Evolutionary conservation across 202 grass and related monocot genomes (phyloP).

Genomic region (Brachypodium distachyon): DNA sequence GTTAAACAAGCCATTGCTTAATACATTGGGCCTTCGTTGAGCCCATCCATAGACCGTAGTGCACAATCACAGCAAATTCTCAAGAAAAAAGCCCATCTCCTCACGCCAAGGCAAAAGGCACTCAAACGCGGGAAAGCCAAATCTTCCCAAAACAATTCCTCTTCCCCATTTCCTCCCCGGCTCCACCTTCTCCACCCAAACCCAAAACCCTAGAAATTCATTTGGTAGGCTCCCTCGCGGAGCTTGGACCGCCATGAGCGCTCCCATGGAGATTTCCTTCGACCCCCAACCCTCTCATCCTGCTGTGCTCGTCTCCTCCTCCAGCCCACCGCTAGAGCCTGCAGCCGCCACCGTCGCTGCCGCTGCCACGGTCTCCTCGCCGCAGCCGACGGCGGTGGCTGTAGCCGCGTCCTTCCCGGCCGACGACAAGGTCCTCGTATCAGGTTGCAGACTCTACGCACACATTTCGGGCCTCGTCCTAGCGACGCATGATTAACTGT

Average conservation of each 20-base stretch:
- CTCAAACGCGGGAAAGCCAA: constrained; percentile 33
- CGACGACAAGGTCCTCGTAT: constrained; percentile 71
- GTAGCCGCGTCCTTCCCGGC: constrained; percentile 3
- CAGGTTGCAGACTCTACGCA: constrained; percentile 28
- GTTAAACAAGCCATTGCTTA: no score
- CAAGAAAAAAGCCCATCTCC: not conserved
- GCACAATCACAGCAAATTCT: not conserved
- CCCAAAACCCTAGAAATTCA: constrained; percentile 30
- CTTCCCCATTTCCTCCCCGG: not conserved
- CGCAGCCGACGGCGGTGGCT: not conserved
- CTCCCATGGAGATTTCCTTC: constrained; percentile 87
- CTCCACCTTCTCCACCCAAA: not conserved
- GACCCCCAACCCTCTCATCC: constrained; percentile 30
- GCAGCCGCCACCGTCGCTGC: not conserved
- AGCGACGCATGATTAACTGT: not conserved
- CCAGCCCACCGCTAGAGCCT: not conserved
- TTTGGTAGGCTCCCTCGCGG: not conserved
- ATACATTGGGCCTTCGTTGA: not conserved
- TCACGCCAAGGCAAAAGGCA: not conserved
- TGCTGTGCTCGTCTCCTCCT: not conserved
- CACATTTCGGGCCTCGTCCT: not conserved
- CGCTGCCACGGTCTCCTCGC: not conserved
- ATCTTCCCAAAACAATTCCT: not conserved
- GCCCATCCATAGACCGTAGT: not conserved
- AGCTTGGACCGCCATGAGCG: constrained; percentile 51